phyloP scores from a whole-genome alignment of 345 rosid genomes.

The Trapa bicornis region DNA sequence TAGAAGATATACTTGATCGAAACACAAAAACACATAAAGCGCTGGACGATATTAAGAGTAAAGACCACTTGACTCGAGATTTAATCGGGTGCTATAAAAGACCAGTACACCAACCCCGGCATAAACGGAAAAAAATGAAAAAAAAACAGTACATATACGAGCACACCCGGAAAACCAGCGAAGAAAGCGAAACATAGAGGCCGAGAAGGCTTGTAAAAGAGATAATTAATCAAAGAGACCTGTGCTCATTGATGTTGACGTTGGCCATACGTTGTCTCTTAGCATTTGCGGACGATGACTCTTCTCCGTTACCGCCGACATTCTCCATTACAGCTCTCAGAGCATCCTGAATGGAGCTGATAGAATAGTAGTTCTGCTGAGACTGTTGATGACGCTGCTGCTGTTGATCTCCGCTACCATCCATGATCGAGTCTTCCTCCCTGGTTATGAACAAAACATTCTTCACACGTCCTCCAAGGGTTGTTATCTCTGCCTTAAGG shows the following conservation, averaged over 20 bases:
- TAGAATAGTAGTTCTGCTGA: slow-evolving; percentile 38
- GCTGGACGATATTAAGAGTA: background rate
- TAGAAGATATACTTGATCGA: background rate
- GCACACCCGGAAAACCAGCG: background rate
- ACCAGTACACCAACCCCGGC: background rate
- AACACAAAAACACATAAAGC: background rate
- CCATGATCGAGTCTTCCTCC: slow-evolving; percentile 44
- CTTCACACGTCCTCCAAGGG: slow-evolving; percentile 81
- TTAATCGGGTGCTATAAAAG: background rate
- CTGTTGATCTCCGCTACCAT: slow-evolving; percentile 6
- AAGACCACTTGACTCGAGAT: background rate
- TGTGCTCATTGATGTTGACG: slow-evolving; percentile 52
- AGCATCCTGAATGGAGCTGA: slow-evolving; percentile 82
- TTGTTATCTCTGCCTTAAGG: slow-evolving; percentile 86
- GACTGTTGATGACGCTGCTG: slow-evolving; percentile 21
- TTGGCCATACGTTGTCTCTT: slow-evolving; percentile 74
- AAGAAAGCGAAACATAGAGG: background rate
- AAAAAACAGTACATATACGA: background rate
- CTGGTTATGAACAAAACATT: slow-evolving; percentile 83
- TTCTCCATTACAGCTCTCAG: slow-evolving; percentile 86
- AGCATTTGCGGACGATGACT: slow-evolving; percentile 50
- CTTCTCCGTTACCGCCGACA: slow-evolving; percentile 40
- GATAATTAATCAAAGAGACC: slow-evolving; percentile 38
- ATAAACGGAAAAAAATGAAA: background rate
- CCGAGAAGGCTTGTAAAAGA: background rate